These are phyloP conservation scores for Dendrocalamus sinicus DNA, from an alignment of 176 grass and related monocot species.

Conservation along the genomic window DNA sequence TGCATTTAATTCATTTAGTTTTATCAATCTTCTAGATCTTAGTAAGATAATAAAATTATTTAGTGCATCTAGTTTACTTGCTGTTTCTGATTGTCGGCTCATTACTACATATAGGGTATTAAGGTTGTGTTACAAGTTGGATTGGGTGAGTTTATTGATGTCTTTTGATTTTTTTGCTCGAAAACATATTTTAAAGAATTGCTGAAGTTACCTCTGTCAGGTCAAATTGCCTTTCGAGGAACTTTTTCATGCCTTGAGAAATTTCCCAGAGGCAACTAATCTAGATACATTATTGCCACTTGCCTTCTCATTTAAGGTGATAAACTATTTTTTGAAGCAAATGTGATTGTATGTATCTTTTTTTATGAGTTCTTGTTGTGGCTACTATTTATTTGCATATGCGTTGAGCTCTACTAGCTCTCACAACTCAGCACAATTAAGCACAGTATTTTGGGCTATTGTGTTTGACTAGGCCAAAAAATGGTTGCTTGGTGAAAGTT, in stretches of 20 bases:
- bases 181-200: conserved; percentile 15
- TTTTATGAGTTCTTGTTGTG: neutral
- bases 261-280: conserved; percentile 88
- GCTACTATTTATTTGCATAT: too few species aligned
- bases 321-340: conserved; percentile 19
- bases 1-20: conserved; percentile 5
- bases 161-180: conserved; percentile 11
- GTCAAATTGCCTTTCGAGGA: conserved; percentile 86
- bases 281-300: conserved; percentile 76
- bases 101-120: conserved; percentile 62
- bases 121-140: conserved; percentile 93
- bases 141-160: conserved; percentile 61
- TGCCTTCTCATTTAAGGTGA: conserved; percentile 88
- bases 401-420: too few species aligned
- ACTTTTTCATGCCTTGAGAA: conserved; percentile 77
- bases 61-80: conserved; percentile 21
- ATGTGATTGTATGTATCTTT: neutral
- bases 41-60: neutral
- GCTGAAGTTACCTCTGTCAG: conserved; percentile 46
- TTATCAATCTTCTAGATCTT: neutral
- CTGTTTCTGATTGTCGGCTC: neutral
- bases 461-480: too few species aligned
- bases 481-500: too few species aligned
- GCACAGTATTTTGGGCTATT: too few species aligned
- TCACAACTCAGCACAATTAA: too few species aligned